phyloP scores from a whole-genome alignment of 805 yeast species.

The Wickerhamiella lipophila region DNA sequence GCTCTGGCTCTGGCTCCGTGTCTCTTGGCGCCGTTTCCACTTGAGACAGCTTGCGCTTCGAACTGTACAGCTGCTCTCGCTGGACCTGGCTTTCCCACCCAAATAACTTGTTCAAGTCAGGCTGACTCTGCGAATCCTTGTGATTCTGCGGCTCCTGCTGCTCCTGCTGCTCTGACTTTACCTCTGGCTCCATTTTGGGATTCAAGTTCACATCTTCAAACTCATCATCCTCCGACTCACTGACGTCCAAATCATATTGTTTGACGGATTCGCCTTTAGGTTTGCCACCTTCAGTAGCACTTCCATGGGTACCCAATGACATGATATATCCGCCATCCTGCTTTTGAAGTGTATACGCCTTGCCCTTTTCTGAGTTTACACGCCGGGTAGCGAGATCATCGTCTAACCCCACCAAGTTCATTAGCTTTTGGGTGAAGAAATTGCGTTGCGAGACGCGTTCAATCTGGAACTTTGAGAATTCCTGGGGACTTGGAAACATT shows the following conservation, averaged over 20 bases:
- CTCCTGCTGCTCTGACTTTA: not conserved
- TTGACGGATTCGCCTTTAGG: not conserved
- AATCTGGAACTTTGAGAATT: constrained; percentile 85
- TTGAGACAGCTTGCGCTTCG: constrained; percentile 3
- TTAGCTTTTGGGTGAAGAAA: constrained; percentile 72
- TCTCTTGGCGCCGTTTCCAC: not conserved
- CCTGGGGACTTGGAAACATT: constrained; percentile 73
- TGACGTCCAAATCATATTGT: constrained; percentile 19
- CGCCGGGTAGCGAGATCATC: constrained; percentile 35
- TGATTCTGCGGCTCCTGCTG: too few species aligned
- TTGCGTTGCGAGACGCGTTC: constrained; percentile 86
- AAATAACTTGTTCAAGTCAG: constrained; percentile 15
- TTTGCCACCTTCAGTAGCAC: constrained; percentile 25
- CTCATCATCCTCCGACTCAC: constrained; percentile 42
- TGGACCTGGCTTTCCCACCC: constrained; percentile 23
- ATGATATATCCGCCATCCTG: constrained; percentile 79
- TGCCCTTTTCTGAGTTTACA: constrained; percentile 72
- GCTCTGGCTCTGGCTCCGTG: not conserved
- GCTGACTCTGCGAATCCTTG: constrained; percentile 7
- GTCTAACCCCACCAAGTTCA: constrained; percentile 74
- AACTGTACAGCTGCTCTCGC: constrained; percentile 20
- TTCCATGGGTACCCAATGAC: constrained; percentile 39
- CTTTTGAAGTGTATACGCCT: constrained; percentile 59
- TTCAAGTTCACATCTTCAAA: constrained; percentile 57
- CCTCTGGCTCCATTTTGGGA: constrained; percentile 13